Base-by-base conservation (phyloP, 2,329 filamentous ascomycete species). In the Zasmidium angulare region DNA sequence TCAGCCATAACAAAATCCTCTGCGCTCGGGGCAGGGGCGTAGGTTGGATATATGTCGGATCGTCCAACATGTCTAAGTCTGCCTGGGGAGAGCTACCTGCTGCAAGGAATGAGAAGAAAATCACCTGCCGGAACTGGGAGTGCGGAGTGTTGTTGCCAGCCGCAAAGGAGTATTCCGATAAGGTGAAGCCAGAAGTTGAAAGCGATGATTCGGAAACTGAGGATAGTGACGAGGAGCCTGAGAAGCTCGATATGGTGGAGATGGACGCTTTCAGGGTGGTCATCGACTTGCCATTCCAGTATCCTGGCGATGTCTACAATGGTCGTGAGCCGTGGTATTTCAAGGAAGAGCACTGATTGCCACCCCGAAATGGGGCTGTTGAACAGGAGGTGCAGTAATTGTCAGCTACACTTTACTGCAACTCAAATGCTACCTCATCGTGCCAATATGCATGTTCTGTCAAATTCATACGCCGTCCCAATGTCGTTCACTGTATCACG, bases 51-150 rank as follows among this genome's bases (percentile, higher is more conserved):
- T 98, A 98, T 71, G 77, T 96, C 40, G 95, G 95, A 17, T 96
- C 91, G 68, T 91, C 91, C 7, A 99, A 99, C 75, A 77, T 96
- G 24, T 96, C 92, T 0, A 92, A 97, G 75, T 93, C 90, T 72
- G 95, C 95, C 26, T 99, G 95, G 93, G 95, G 93, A 21, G 86
- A 86, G 50, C 76, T 96, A 26, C 84, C 87, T 55, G 86, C 87
- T 69, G 88, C 96, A 68, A 86, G 83, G 66, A 88, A 85, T 1
- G 67, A 61, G 43, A 87, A 87, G 12, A 96, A 91, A 74, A 81
- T 98, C 63, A 92, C 84, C 63, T 92, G 89, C 74, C 86, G 90
- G 56, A 99, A 98, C 74, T 98, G 93, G 93, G 95, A 98, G 76
- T 96, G 92, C 71, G 95, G 95, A 36, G 90, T 99, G 1, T 68